Evolutionary conservation across 2,329 filamentous ascomycete genomes (phyloP), one percentile per base, ranked within the genome.

Genomic region (Chalaropsis thielavioides): DNA sequence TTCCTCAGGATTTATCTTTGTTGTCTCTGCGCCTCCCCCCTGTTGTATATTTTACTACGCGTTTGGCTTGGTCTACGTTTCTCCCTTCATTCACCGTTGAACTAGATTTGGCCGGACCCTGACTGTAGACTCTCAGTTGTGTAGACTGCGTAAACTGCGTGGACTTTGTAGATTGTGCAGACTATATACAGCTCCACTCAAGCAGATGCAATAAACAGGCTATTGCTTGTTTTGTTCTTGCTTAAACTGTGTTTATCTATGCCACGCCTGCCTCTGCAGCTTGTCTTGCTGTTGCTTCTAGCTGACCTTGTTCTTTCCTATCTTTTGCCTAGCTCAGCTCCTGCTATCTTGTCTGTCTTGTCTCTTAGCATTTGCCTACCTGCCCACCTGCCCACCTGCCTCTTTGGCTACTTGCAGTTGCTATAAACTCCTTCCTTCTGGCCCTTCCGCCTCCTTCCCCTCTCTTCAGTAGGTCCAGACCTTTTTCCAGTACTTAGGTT

Each of bases 91-190:
- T 43, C 38, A 5, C 5, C 35, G 6, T 44, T 46, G 35, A 44
- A 44, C 62, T 35, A 19, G 62, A 64, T 38, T 46, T 40, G 43
- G 62, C 54, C 62, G 17, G 43, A 40, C 49, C 51, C 49, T 35
- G 7, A 35, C 7, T 7, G 3, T 35, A 35, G 31, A 7, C 7
- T 35, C 31, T 35, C 7, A 35, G 31, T 35, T 3, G 31, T 35
- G 31, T 3, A 3, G 31, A n/a, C n/a, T n/a, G n/a, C n/a, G n/a
- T n/a, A n/a, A n/a, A n/a, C n/a, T 38, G 8, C 7, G 8, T 10
- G 10, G 3, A 38, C 7, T 38, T 4, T 38, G 35, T 38, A 38
- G 35, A 8, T 8, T 38, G 35, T 38, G 35, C 10, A 38, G 6
- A 38, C 10, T 38, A 8, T 38, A 38, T 8, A 38, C 35, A 38